Evolutionary conservation across 192 early-diverging fungal species (phyloP).

Genomic region (Umbelopsis vinacea): DNA sequence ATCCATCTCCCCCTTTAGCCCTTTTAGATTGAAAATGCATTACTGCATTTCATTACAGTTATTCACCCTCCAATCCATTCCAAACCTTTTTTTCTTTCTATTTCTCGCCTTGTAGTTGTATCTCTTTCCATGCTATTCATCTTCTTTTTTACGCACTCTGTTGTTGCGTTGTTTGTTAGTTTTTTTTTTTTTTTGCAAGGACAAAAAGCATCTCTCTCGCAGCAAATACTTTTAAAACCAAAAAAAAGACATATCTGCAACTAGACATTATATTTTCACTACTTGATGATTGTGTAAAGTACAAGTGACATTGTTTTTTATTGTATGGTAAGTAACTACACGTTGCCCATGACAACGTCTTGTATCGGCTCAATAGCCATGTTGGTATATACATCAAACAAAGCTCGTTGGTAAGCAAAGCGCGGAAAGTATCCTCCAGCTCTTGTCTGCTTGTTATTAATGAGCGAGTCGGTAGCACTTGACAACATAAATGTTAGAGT

Average conservation of each 20-base stretch:
- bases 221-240: constrained; percentile 11
- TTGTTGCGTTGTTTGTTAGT: constrained; percentile 1
- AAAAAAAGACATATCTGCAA: constrained; percentile 6
- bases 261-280: background rate
- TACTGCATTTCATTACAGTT: background rate
- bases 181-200: background rate
- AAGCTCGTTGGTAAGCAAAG: constrained; percentile 49
- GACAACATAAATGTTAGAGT: constrained; percentile 1
- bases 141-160: background rate
- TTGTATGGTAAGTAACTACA: background rate
- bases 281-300: no score
- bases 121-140: background rate
- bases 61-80: background rate
- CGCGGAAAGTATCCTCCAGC: constrained; percentile 51
- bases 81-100: background rate
- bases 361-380: constrained; percentile 32
- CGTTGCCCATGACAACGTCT: constrained; percentile 1
- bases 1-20: background rate
- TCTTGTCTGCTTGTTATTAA: constrained; percentile 32
- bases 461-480: constrained; percentile 40
- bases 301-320: background rate
- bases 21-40: constrained; percentile 14
- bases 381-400: constrained; percentile 38
- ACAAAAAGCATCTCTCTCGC: constrained; percentile 5
- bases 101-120: constrained; percentile 21